A percentile compares a stretch with the other conserved stretches of the same genome.
These are phyloP conservation scores for Penicillium coffeae DNA, from an alignment of 495 filamentous ascomycete genomes.

Conservation along the genomic window DNA sequence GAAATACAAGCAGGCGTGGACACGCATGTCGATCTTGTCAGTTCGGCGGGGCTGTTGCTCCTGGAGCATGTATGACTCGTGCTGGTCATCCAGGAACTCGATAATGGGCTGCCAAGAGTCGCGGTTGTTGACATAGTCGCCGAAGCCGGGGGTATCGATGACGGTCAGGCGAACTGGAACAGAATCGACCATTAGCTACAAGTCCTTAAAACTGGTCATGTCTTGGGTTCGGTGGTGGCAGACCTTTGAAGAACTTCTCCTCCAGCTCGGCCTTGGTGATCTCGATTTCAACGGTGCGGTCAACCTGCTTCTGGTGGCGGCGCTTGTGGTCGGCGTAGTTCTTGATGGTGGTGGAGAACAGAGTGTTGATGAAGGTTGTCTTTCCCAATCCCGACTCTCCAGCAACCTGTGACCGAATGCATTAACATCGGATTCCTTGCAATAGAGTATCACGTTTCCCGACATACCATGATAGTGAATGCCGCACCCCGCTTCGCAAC, in stretches of 20 bases:
- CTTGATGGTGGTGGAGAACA: constrained; percentile 99
- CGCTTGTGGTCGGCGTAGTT: constrained; percentile 99
- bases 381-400: constrained; percentile 98
- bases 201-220: not conserved
- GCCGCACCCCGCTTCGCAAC: constrained; percentile 98
- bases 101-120: constrained; percentile 99
- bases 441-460: constrained; percentile 7
- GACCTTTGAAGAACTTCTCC: constrained; percentile 99
- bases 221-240: not conserved
- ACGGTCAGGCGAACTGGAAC: constrained; percentile 87
- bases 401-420: constrained; percentile 63
- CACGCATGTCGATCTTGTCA: constrained; percentile 98
- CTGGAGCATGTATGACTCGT: constrained; percentile 99
- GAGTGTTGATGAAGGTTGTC: constrained; percentile 99
- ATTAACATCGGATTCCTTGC: constrained; percentile 26
- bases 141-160: constrained; percentile 97
- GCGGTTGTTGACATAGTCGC: constrained; percentile 99
- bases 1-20: constrained; percentile 98
- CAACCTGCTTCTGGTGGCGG: constrained; percentile 96
- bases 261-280: constrained; percentile 99
- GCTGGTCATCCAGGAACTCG: constrained; percentile 98
- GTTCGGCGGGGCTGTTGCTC: constrained; percentile 96
- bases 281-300: constrained; percentile 99
- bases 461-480: constrained; percentile 96
- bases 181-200: constrained; percentile 12